Evolutionary conservation across 495 filamentous ascomycete genomes (phyloP), one percentile per base, ranked within the genome.

Genomic region (Xylaria venustula): DNA sequence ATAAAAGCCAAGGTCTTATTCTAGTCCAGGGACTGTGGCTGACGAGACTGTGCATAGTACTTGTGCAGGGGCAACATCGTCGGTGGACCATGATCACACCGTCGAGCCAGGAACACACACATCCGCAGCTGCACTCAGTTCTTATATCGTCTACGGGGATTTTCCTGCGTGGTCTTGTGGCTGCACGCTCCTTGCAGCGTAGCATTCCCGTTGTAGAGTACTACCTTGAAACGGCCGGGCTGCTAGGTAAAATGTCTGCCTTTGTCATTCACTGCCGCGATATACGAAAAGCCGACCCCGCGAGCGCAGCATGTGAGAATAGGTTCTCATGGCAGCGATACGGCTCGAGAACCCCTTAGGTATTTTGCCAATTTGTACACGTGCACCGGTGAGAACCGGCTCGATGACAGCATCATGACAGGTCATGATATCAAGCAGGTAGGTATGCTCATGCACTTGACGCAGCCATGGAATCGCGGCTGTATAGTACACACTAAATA

Each of bases 111-210:
- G 37, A 40, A 40, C 37, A n/a, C n/a, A n/a, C n/a, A n/a, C n/a
- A 15, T 3, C 7, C 15, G 37, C 37, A 11, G 37, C 37, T 15
- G 14, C 14, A 40, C 3, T 7, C 5, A 34, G 11, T 34, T 11
- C 30, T 34, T 5, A 11, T 11, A 5, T n/a, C 15, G 5, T 4
- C 4, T 20, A 32, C 14, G 25, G 53, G 53, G 40, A 44, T 22
- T 32, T 11, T 40, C 25, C 17, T 52, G 3, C 9, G 17, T 12
- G 36, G 34, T 32, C 37, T 23, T 22, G 26, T 37, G 37, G 53
- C 26, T 55, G 53, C 53, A 55, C 45, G 53, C 51, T 44, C 40
- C 4, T 34, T 34, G 53, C 53, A 55, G 37, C 25, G 40, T 55
- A 45, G 23, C 53, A 45, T 32, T 32, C 53, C 41, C 40, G 53